Base-by-base conservation (phyloP, 139 green algal genomes). In the Coccomyxa sp. region DNA sequence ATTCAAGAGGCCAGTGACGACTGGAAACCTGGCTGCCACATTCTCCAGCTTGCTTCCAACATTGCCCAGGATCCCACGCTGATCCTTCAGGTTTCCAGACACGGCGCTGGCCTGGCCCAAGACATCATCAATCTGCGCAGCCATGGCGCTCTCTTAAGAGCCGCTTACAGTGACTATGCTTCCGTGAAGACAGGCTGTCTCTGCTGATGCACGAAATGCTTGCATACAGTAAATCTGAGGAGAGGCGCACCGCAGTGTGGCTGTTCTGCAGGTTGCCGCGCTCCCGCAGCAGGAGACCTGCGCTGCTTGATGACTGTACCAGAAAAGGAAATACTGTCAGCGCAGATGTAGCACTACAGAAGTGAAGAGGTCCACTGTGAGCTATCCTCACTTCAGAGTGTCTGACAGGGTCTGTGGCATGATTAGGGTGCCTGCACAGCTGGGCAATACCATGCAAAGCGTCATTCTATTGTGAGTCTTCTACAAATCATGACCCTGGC, bases 1-100 rank as follows among this genome's bases (percentile, higher is more conserved):
- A 41, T 91, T 94, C 18, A 98, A 79, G 37, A 98, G 79, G 0
- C 90, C 89, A 77, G 94, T 95, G 35, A 98, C 86, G 8, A 94
- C 90, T 0, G 95, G 95, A 77, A 97, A 98, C 35, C 85, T 88
- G 27, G 83, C 74, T 8, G 88, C 91, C 10, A 98, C 76, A 9
- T 35, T 72, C n/a, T 54, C 41, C 58, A 97, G 78, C 74, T 92
- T 93, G 75, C 77, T 78, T 55, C 73, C 82, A 16, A 92, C 83
- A 54, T 82, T 86, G 38, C 86, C 84, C 68, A 95, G 90, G 6
- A 92, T 64, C 16, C 58, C 33, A 8, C 91, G 84, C 81, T 94
- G 91, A 69, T 93, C 81, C 9, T 82, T 68, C 55, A 98, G 82
- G 78, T 77, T 89, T 5, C 41, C 55, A 22, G 85, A 85, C 6